Evolutionary conservation across 192 early-diverging fungal genomes (phyloP).

Genomic region (Coemansia sp.): DNA sequence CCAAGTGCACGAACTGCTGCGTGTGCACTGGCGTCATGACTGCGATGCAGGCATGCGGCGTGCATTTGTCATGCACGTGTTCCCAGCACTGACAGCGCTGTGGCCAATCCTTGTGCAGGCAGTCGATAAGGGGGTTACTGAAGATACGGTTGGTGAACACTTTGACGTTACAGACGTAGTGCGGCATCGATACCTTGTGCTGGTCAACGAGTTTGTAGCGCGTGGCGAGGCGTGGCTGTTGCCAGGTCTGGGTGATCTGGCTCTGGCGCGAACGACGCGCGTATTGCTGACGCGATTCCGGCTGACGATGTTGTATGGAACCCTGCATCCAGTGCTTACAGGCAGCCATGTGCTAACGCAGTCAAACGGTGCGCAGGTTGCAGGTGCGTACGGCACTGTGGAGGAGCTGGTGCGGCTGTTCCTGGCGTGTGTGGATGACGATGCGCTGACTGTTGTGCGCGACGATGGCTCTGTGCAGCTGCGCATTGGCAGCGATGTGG

Average conservation of each 20-base stretch:
- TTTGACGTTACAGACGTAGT: constrained; percentile 56
- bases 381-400: constrained; percentile 45
- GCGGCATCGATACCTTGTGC: constrained; percentile 38
- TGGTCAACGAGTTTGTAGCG: constrained; percentile 44
- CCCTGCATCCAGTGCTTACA: constrained; percentile 40
- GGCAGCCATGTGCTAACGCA: constrained; percentile 1
- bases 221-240: constrained; percentile 44
- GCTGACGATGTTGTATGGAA: constrained; percentile 42
- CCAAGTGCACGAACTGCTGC: constrained; percentile 70
- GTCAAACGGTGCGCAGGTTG: constrained; percentile 19
- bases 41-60: constrained; percentile 47
- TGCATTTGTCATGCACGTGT: constrained; percentile 50
- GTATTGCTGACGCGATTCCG: constrained; percentile 47
- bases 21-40: constrained; percentile 61
- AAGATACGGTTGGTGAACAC: neutral
- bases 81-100: constrained; percentile 39
- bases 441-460: constrained; percentile 21
- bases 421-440: constrained; percentile 43
- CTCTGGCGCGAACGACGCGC: constrained; percentile 12
- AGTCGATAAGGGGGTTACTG: neutral
- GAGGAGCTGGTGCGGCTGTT: constrained; percentile 38
- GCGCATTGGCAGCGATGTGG: constrained; percentile 22
- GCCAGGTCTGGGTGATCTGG: constrained; percentile 12
- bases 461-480: constrained; percentile 34
- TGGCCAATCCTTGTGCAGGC: constrained; percentile 33